Evolutionary conservation across 257 asterid species (phyloP), one percentile per base, ranked within the genome.

Genomic region (Apocynum venetum): DNA sequence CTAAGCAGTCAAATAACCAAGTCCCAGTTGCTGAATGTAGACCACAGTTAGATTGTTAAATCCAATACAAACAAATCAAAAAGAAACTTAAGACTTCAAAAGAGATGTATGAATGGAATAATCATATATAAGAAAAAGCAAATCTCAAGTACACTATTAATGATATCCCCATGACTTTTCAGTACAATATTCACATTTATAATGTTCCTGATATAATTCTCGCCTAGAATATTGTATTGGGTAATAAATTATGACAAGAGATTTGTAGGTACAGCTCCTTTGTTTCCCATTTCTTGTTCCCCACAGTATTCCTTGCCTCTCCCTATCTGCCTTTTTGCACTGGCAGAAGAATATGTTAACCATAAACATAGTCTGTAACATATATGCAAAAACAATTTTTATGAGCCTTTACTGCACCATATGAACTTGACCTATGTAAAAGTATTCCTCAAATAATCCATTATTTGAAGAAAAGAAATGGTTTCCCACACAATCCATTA

Each of bases 1-100:
- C 79, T 80, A 78, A 83, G 83, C 77, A 77, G 47, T 73, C 74
- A 77, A 75, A 43, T 69, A 66, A 66, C 49, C 56, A 79, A 17
- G 70, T 41, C 61, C 53, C 70, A 55, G 4, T 17, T 68, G 20
- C 49, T 41, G 57, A 67, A 65, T 68, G 13, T 43, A 68, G 6
- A 68, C 19, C 31, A 2, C 6, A 40, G 49, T 40, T 41, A 66
- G 49, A 40, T 66, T 41, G 51, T 8, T 6, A 40, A 7, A 66
- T 15, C 40, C 66, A 59, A 59, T 3, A 59, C 0, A 19, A 17
- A 19, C 6, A 56, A 19, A n/a, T 19, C 3, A 8, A 56, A 56
- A 19, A 56, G n/a, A 6, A 55, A 56, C 35, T 56, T 19, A 20
- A 56, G 63, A 56, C 35, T 3, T 19, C 0, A 7, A 56, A 25